phyloP scores from a whole-genome alignment of 2,329 filamentous ascomycete species.

The Colletotrichum noveboracense region DNA sequence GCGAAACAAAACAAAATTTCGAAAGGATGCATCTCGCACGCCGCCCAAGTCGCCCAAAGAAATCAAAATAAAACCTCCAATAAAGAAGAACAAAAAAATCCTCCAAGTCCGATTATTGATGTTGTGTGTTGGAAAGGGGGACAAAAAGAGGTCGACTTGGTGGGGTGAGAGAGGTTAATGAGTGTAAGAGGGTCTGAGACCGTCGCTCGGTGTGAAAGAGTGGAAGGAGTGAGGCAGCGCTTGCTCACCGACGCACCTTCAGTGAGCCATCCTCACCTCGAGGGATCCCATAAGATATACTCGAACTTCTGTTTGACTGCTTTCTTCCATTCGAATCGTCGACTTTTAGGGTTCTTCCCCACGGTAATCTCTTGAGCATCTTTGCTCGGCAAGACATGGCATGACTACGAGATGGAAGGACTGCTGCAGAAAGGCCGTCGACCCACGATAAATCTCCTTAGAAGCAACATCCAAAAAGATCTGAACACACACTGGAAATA shows the following conservation, averaged over 20 bases:
- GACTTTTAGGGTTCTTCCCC: background rate
- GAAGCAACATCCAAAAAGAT: background rate
- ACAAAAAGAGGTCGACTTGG: background rate
- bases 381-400: background rate
- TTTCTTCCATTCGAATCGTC: background rate
- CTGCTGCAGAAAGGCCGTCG: background rate
- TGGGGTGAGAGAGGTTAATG: background rate
- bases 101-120: background rate
- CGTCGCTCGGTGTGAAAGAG: background rate
- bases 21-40: background rate
- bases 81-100: background rate
- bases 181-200: background rate
- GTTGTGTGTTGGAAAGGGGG: background rate
- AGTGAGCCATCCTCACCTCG: background rate
- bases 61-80: background rate
- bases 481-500: background rate
- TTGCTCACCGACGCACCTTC: background rate
- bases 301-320: background rate
- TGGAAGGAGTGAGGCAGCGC: background rate
- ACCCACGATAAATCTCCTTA: background rate
- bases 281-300: background rate
- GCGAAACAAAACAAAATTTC: background rate
- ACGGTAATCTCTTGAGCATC: background rate
- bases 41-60: background rate
- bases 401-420: background rate